Evolutionary conservation across 805 yeast species (phyloP).

Genomic region (Candida maris): DNA sequence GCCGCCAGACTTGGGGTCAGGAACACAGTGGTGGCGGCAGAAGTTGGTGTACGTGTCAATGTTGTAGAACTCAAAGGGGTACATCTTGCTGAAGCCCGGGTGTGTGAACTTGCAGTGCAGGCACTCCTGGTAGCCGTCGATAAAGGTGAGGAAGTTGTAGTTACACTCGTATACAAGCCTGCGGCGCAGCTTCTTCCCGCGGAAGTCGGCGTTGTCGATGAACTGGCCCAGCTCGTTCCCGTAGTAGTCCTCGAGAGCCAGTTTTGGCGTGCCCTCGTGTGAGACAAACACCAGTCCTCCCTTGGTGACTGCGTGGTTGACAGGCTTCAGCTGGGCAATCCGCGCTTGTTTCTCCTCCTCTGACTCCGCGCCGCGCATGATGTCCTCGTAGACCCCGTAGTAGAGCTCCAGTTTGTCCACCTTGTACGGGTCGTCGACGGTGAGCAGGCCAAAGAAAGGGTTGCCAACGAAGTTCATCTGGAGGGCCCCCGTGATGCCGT

Average conservation of each 20-base stretch:
- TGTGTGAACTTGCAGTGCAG: constrained; percentile 28
- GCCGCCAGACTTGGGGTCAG: constrained; percentile 12
- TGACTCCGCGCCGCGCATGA: constrained; percentile 11
- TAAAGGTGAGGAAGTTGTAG: constrained; percentile 23
- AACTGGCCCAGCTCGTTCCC: constrained; percentile 21
- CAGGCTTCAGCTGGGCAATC: constrained; percentile 16
- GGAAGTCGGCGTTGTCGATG: constrained; percentile 18
- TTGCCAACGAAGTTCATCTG: constrained; percentile 26
- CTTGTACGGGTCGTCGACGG: constrained; percentile 22
- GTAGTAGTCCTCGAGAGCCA: constrained; percentile 17
- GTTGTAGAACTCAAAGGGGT: constrained; percentile 27
- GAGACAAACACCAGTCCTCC: constrained; percentile 26
- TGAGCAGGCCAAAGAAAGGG: constrained; percentile 27
- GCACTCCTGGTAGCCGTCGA: constrained; percentile 30
- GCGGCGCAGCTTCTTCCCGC: constrained; percentile 18
- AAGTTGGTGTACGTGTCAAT: constrained; percentile 26
- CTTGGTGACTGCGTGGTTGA: constrained; percentile 21
- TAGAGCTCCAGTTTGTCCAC: constrained; percentile 15
- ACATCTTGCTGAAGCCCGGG: constrained; percentile 25
- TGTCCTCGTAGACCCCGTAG: constrained; percentile 25
- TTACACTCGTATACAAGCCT: constrained; percentile 24
- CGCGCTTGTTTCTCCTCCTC: constrained; percentile 11
- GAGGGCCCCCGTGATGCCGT: constrained; percentile 17
- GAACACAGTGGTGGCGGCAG: constrained; percentile 26
- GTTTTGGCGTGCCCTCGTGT: constrained; percentile 21